These are phyloP conservation scores for Quercus glauca DNA, from an alignment of 306 rosid genomes.

Conservation along the genomic window DNA sequence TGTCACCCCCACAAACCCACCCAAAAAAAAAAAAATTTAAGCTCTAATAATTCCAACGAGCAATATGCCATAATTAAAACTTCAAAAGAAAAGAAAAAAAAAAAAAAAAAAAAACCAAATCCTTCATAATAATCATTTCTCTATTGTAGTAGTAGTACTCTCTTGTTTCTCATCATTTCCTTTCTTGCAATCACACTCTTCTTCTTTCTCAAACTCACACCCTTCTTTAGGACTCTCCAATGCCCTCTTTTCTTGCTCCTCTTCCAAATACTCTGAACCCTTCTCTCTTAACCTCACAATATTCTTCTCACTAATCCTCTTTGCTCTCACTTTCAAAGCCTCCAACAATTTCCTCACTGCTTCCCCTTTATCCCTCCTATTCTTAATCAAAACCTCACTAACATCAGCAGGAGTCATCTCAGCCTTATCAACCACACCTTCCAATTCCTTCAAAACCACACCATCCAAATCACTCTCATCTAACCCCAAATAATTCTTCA, in stretches of 20 bases:
- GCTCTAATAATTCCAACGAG: conserved; percentile 8
- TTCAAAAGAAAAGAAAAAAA: background rate
- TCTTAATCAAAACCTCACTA: conserved; percentile 88
- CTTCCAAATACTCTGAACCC: conserved; percentile 25
- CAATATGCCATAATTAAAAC: background rate
- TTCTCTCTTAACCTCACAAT: conserved; percentile 24
- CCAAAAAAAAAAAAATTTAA: background rate
- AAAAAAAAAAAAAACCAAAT: background rate
- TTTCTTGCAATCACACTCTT: conserved; percentile 41
- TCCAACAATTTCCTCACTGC: conserved; percentile 64
- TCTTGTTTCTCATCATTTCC: conserved; percentile 32
- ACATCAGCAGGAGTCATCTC: conserved; percentile 92
- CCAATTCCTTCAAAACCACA: conserved; percentile 29
- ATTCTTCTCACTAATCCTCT: conserved; percentile 36
- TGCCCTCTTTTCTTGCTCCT: conserved; percentile 92
- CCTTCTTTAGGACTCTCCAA: conserved; percentile 80
- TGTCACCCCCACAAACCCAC: conserved; percentile 3
- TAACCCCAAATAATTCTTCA: conserved; percentile 63
- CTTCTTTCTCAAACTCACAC: conserved; percentile 41
- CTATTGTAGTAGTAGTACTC: background rate
- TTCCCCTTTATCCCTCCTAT: conserved; percentile 48
- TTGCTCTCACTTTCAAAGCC: conserved; percentile 49
- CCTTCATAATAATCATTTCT: conserved; percentile 13
- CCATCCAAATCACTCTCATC: conserved; percentile 39
- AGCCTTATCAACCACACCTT: conserved; percentile 56